Evolutionary conservation across 805 yeast species (phyloP).

Genomic region (Citeromyces nyonsensis): DNA sequence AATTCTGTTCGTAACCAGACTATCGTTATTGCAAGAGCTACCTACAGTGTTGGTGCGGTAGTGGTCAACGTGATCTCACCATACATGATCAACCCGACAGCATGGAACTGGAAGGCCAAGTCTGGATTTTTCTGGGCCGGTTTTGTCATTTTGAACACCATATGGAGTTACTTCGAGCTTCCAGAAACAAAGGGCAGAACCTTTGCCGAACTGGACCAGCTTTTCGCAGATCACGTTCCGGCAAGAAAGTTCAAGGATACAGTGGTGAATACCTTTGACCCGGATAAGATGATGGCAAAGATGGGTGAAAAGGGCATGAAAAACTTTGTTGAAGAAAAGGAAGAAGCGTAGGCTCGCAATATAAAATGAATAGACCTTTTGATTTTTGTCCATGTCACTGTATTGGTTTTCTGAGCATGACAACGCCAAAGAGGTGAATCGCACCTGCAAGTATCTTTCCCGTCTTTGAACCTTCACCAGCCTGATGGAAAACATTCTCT

Average conservation of each 20-base stretch:
- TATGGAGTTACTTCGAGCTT: slow-evolving; percentile 32
- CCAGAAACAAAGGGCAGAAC: slow-evolving; percentile 53
- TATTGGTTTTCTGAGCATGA: too few relatives aligned
- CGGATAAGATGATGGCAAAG: background rate
- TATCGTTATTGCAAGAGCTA: slow-evolving; percentile 15
- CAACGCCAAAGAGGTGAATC: too few relatives aligned
- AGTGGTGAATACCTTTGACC: slow-evolving; percentile 1
- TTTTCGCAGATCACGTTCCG: slow-evolving; percentile 12
- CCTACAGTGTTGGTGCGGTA: slow-evolving; percentile 16
- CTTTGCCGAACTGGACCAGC: slow-evolving; percentile 44
- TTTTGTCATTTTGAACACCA: slow-evolving; percentile 11
- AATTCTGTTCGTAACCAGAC: slow-evolving; percentile 22
- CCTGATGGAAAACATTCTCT: too few relatives aligned
- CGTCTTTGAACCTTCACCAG: too few relatives aligned
- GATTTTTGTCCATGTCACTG: background rate
- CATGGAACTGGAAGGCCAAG: slow-evolving; percentile 31
- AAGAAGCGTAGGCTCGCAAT: too few relatives aligned
- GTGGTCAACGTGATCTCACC: slow-evolving; percentile 24
- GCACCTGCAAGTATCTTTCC: too few relatives aligned
- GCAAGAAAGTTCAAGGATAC: slow-evolving; percentile 11
- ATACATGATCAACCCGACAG: slow-evolving; percentile 29
- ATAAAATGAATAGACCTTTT: background rate
- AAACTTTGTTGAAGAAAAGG: too few relatives aligned
- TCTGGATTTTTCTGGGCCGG: slow-evolving; percentile 33
- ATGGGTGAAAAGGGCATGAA: background rate